These are phyloP conservation scores for Ampelomyces quisqualis DNA, from an alignment of 2,329 filamentous ascomycete genomes.

Conservation along the genomic window DNA sequence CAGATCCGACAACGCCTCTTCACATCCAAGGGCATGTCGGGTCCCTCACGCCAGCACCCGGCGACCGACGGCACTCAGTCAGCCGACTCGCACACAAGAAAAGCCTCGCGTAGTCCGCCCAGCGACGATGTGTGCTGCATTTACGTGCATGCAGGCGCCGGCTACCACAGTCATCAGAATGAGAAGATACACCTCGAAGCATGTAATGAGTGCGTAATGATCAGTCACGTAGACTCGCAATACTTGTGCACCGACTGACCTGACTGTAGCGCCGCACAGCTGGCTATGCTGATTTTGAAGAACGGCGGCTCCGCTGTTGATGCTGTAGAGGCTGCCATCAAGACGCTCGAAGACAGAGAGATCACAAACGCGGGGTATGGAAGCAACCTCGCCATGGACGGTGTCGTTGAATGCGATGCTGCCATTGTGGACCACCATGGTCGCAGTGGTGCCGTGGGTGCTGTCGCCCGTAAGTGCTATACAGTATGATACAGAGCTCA, in stretches of 20 bases:
- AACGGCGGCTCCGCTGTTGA: constrained; percentile 79
- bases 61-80: constrained; percentile 27
- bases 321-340: constrained; percentile 86
- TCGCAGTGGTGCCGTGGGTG: constrained; percentile 88
- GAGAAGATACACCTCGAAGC: constrained; percentile 81
- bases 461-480: constrained; percentile 72
- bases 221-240: background rate
- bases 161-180: constrained; percentile 86
- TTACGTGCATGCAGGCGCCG: constrained; percentile 93
- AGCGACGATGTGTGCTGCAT: constrained; percentile 67
- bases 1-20: constrained; percentile 31
- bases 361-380: constrained; percentile 97
- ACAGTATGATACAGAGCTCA: constrained; percentile 6
- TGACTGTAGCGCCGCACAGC: constrained; percentile 68
- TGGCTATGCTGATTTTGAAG: constrained; percentile 78
- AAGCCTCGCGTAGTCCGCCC: constrained; percentile 44
- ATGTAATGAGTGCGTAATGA: constrained; percentile 78
- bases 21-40: constrained; percentile 29
- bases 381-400: constrained; percentile 89
- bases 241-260: constrained; percentile 8
- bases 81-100: constrained; percentile 30
- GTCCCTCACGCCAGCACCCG: constrained; percentile 14
- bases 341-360: constrained; percentile 84
- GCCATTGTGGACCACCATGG: constrained; percentile 89
- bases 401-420: constrained; percentile 90